These are phyloP conservation scores for Clarkia xantiana DNA, from an alignment of 345 rosid genomes.

Conservation along the genomic window DNA sequence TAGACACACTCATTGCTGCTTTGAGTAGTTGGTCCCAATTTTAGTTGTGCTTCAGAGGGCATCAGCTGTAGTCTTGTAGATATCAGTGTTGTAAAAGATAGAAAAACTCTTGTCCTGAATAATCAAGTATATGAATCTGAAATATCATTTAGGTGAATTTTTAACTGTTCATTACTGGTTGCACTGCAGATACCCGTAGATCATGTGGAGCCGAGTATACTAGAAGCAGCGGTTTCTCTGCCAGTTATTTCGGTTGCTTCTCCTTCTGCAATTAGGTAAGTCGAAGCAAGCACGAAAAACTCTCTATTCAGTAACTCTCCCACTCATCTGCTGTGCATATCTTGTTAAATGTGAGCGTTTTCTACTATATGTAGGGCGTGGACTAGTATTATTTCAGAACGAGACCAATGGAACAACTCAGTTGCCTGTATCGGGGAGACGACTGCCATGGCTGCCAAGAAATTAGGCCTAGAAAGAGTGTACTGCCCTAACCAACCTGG, in stretches of 20 bases:
- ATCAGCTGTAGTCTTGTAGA: too few relatives aligned
- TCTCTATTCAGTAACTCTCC: not conserved
- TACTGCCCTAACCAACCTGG: slow-evolving; percentile 72
- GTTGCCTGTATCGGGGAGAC: slow-evolving; percentile 95
- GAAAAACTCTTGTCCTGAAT: too few relatives aligned
- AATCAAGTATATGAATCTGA: too few relatives aligned
- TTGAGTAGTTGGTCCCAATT: too few relatives aligned
- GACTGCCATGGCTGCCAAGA: slow-evolving; percentile 76
- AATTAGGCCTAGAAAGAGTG: slow-evolving; percentile 52
- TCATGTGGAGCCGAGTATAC: slow-evolving; percentile 43
- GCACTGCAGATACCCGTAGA: slow-evolving; percentile 50
- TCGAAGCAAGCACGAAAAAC: not conserved
- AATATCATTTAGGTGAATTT: too few relatives aligned
- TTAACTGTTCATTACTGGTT: slow-evolving; percentile 1
- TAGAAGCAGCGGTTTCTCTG: slow-evolving; percentile 50
- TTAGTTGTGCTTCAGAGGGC: too few relatives aligned
- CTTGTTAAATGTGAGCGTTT: not conserved
- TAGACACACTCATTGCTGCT: too few relatives aligned
- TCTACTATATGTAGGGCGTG: slow-evolving; percentile 42
- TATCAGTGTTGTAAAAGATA: too few relatives aligned
- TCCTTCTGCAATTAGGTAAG: slow-evolving; percentile 73
- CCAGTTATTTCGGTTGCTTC: slow-evolving; percentile 88
- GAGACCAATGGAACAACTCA: slow-evolving; percentile 40
- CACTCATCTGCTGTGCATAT: not conserved
- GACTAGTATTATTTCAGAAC: slow-evolving; percentile 48